Percentiles rank a stretch among this genome's conserved stretches.
These are phyloP conservation scores for Boletus tomentosulus DNA, from an alignment of 768 basidiomycete species.

Conservation along the genomic window DNA sequence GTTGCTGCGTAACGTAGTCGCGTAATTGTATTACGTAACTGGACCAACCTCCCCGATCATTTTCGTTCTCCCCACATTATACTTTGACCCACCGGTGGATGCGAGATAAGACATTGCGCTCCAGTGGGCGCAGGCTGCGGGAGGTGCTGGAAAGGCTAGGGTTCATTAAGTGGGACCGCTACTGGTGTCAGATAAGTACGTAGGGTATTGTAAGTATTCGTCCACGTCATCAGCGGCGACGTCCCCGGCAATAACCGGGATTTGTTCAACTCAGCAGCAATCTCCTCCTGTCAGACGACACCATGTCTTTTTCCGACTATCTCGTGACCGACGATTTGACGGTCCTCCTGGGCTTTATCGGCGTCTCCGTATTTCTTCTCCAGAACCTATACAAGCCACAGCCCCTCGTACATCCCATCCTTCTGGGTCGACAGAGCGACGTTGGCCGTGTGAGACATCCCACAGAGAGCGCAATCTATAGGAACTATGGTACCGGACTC, in stretches of 20 bases:
- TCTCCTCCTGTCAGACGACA: conserved; percentile 7
- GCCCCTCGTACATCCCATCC: conserved; percentile 88
- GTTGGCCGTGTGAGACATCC: conserved; percentile 76
- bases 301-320: conserved; percentile 49
- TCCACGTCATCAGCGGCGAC: too few species aligned
- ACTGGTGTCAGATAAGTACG: too few species aligned
- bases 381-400: conserved; percentile 78
- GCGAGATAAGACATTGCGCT: too few species aligned
- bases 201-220: too few species aligned
- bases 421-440: conserved; percentile 90
- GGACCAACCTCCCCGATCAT: conserved; percentile 17
- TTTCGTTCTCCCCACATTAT: neutral
- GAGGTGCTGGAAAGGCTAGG: too few species aligned
- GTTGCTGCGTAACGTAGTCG: conserved; percentile 28
- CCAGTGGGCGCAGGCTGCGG: too few species aligned
- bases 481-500: conserved; percentile 84
- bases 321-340: conserved; percentile 77
- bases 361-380: conserved; percentile 71
- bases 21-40: conserved; percentile 28
- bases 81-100: too few species aligned
- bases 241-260: conserved; percentile 3
- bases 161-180: too few species aligned
- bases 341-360: conserved; percentile 69
- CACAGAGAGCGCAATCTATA: conserved; percentile 81
- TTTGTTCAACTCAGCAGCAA: neutral